Percentiles rank a stretch among this genome's conserved stretches.
Conservation (phyloP, 371 early-diverging fungal species). For the Parasitella parasitica region DNA sequence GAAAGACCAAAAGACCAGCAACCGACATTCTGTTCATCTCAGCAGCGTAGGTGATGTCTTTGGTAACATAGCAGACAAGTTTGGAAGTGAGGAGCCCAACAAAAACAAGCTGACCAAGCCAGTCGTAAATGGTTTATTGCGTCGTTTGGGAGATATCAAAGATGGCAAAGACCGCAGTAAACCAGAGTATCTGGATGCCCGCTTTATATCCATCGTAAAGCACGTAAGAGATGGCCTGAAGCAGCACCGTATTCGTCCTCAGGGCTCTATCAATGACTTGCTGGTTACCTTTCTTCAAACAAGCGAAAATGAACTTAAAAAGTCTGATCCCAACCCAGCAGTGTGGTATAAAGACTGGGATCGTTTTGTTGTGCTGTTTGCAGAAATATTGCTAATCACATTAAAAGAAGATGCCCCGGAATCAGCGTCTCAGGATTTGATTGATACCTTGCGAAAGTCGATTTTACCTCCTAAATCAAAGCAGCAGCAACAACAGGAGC, state of each 20-base stretch:
- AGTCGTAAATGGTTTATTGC: conserved; percentile 28
- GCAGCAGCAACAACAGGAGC: conserved; percentile 16
- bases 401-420: conserved; percentile 40
- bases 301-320: conserved; percentile 37
- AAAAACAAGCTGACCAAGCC: conserved; percentile 35
- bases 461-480: conserved; percentile 25
- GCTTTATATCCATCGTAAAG: conserved; percentile 23
- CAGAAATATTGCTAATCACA: conserved; percentile 28
- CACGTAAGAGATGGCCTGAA: conserved; percentile 30
- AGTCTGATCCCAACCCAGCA: conserved; percentile 36
- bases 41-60: conserved; percentile 28
- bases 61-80: conserved; percentile 35
- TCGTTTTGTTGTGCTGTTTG: conserved; percentile 31
- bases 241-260: conserved; percentile 32
- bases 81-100: conserved; percentile 25
- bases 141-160: conserved; percentile 36
- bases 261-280: conserved; percentile 39
- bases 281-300: conserved; percentile 33
- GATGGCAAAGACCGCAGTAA: conserved; percentile 34
- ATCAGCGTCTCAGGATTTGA: conserved; percentile 30
- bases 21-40: conserved; percentile 34
- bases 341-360: conserved; percentile 37
- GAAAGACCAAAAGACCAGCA: conserved; percentile 14
- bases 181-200: conserved; percentile 30
- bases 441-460: conserved; percentile 31